Conservation (phyloP, 305 asterid species). For the Withania somnifera region DNA sequence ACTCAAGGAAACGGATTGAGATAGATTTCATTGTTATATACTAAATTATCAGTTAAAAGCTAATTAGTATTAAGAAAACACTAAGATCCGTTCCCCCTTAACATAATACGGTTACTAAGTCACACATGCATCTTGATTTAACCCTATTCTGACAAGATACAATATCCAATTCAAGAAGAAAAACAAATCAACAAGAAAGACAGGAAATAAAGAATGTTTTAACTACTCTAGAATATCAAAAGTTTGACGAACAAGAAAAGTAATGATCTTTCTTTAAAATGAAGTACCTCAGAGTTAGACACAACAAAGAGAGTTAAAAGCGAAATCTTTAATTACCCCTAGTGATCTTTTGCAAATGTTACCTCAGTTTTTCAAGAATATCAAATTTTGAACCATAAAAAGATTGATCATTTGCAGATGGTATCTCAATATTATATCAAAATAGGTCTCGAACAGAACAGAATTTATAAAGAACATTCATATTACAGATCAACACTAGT, state of each 20-base stretch:
- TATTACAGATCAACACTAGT: not conserved
- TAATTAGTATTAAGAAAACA: too few species aligned
- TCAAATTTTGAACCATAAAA: too few species aligned
- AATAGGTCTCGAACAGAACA: not conserved
- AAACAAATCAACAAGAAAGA: not conserved
- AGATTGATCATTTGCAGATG: too few species aligned
- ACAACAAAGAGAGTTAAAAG: not conserved
- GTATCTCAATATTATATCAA: not conserved
- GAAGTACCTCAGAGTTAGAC: constrained; percentile 17
- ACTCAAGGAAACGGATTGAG: not conserved
- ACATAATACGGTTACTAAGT: not conserved
- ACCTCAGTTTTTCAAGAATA: not conserved
- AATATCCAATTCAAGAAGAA: not conserved
- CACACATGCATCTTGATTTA: not conserved
- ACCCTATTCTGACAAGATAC: not conserved
- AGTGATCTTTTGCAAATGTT: not conserved
- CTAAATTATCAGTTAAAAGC: not conserved
- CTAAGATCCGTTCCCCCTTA: not conserved
- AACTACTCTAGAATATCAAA: not conserved
- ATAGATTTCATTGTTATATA: not conserved
- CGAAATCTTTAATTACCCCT: too few species aligned
- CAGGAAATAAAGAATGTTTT: not conserved
- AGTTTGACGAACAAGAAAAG: not conserved
- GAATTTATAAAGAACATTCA: not conserved
- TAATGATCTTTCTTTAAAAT: constrained; percentile 3